Conservation (phyloP, 2,329 filamentous ascomycete species). For the Diaporthe ampelina region DNA sequence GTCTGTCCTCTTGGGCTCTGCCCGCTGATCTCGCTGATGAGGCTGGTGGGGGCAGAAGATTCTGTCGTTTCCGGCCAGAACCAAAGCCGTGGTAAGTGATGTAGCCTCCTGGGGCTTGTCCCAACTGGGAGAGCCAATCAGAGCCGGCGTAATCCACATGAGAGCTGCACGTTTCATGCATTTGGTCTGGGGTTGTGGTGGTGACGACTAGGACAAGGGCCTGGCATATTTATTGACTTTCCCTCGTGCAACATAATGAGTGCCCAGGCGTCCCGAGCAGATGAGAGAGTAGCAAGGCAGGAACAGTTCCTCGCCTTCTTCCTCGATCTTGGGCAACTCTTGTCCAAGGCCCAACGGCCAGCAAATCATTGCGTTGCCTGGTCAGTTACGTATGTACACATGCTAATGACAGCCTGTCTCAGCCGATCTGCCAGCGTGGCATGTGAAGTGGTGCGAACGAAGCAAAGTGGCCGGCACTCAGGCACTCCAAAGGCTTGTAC, state of each 20-base stretch:
- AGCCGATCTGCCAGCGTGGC: slow-evolving; percentile 25
- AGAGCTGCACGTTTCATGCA: slow-evolving; percentile 36
- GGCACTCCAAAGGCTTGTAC: slow-evolving; percentile 11
- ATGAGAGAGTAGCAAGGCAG: neutral
- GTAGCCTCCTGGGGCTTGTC: slow-evolving; percentile 33
- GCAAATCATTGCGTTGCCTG: neutral
- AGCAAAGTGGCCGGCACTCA: neutral
- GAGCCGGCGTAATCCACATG: slow-evolving; percentile 15
- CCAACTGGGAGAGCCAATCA: slow-evolving; percentile 14
- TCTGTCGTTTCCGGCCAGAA: slow-evolving; percentile 30
- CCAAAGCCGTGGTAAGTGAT: slow-evolving; percentile 33
- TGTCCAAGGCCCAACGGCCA: neutral
- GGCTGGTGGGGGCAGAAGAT: slow-evolving; percentile 26
- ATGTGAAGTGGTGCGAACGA: slow-evolving; percentile 18
- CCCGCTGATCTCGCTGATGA: neutral
- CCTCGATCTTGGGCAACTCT: neutral
- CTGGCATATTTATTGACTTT: slow-evolving; percentile 15
- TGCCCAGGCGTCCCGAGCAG: slow-evolving; percentile 22
- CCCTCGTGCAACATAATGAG: neutral
- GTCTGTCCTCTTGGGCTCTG: neutral
- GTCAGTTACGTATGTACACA: neutral
- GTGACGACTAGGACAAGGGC: slow-evolving; percentile 29
- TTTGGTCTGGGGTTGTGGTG: slow-evolving; percentile 25
- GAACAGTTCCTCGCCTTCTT: neutral
- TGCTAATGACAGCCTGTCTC: slow-evolving; percentile 19